Evolutionary conservation across 2,329 filamentous ascomycete genomes (phyloP).

Genomic region (Escovopsis weberi): DNA sequence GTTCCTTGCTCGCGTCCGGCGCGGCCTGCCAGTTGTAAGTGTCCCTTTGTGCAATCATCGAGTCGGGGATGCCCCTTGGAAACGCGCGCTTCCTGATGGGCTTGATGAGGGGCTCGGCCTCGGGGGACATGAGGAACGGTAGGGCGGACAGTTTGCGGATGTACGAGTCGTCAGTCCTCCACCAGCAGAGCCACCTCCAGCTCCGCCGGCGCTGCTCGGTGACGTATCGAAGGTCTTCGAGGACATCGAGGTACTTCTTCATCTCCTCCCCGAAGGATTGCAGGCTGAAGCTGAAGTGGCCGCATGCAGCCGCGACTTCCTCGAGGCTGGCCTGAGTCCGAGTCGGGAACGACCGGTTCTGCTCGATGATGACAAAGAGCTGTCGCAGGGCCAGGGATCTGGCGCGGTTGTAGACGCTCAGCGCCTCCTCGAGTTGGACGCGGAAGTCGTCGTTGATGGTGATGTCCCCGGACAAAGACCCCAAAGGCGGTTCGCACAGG

Average conservation of each 20-base stretch:
- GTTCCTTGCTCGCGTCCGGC: slow-evolving; percentile 23
- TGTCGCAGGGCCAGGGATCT: slow-evolving; percentile 57
- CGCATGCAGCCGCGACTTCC: slow-evolving; percentile 82
- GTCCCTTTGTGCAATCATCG: slow-evolving; percentile 30
- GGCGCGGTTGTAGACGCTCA: slow-evolving; percentile 57
- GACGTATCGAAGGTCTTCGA: slow-evolving; percentile 65
- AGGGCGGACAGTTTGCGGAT: slow-evolving; percentile 6
- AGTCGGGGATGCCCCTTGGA: slow-evolving; percentile 33
- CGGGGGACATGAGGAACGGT: slow-evolving; percentile 12
- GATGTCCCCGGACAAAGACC: slow-evolving; percentile 27
- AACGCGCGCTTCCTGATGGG: slow-evolving; percentile 32
- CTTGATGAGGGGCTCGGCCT: slow-evolving; percentile 22
- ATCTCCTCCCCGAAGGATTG: slow-evolving; percentile 80
- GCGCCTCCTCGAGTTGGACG: slow-evolving; percentile 57
- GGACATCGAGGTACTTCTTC: slow-evolving; percentile 58
- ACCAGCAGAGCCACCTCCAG: slow-evolving; percentile 73
- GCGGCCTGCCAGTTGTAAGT: slow-evolving; percentile 35
- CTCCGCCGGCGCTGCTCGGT: slow-evolving; percentile 45
- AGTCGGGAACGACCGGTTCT: slow-evolving; percentile 46
- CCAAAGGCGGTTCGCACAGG: slow-evolving; percentile 68
- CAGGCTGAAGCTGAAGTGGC: slow-evolving; percentile 80
- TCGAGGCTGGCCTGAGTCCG: slow-evolving; percentile 75
- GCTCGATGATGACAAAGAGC: slow-evolving; percentile 61
- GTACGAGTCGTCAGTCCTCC: slow-evolving; percentile 26
- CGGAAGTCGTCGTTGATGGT: slow-evolving; percentile 56